phyloP scores from a whole-genome alignment of 306 rosid species.

The Casuarina glauca region DNA sequence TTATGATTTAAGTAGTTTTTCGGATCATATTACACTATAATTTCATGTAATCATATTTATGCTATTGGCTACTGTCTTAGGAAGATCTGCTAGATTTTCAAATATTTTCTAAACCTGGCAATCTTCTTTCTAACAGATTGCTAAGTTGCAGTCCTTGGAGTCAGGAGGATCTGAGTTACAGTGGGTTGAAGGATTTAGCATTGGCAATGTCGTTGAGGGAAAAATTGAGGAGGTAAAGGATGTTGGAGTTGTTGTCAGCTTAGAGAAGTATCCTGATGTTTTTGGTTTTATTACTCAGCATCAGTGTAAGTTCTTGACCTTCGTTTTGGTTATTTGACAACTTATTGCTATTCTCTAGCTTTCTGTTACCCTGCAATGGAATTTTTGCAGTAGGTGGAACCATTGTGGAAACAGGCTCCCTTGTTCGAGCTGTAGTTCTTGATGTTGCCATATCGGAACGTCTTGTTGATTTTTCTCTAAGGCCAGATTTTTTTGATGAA shows the following conservation, averaged over 20 bases:
- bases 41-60: not conserved
- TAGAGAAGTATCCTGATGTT: slow-evolving; percentile 69
- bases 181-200: slow-evolving; percentile 65
- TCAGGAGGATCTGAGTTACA: slow-evolving; percentile 48
- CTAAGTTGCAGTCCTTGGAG: slow-evolving; percentile 48
- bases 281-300: slow-evolving; percentile 74
- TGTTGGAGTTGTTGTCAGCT: slow-evolving; percentile 67
- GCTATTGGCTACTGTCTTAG: not conserved
- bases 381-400: slow-evolving; percentile 60
- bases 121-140: slow-evolving; percentile 53
- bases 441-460: slow-evolving; percentile 76
- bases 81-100: not conserved
- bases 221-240: slow-evolving; percentile 74
- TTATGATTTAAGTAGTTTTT: not conserved
- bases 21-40: not conserved
- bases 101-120: slow-evolving; percentile 18
- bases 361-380: slow-evolving; percentile 15
- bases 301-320: slow-evolving; percentile 57
- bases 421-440: slow-evolving; percentile 73
- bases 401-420: slow-evolving; percentile 56
- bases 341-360: slow-evolving; percentile 12
- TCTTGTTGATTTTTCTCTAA: slow-evolving; percentile 78
- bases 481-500: slow-evolving; percentile 54
- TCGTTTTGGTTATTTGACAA: slow-evolving; percentile 14
- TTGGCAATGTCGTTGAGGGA: slow-evolving; percentile 66